Percentiles rank a stretch among this genome's conserved stretches.
phyloP scores from a whole-genome alignment of 2,329 filamentous ascomycete species.

The Setomelanomma holmii region DNA sequence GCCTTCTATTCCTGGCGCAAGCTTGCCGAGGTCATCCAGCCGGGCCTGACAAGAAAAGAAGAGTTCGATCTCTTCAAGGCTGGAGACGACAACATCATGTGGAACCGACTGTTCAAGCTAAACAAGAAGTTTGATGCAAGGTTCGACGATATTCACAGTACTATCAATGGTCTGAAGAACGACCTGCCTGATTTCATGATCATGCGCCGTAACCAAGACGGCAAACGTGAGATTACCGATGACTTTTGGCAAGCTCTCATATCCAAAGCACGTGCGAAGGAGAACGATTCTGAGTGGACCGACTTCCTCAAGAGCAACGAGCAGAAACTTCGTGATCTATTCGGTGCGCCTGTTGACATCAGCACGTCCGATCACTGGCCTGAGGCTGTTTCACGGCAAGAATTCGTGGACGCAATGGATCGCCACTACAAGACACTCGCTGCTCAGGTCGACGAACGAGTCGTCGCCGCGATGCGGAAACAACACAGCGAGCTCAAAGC shows the following conservation, averaged over 20 bases:
- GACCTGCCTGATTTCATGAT: constrained; percentile 64
- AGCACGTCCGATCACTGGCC: constrained; percentile 10
- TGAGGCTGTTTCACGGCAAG: constrained; percentile 53
- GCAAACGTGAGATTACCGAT: constrained; percentile 62
- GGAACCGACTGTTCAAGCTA: constrained; percentile 25
- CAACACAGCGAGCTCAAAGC: constrained; percentile 25
- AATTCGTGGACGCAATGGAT: constrained; percentile 54
- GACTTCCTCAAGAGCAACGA: constrained; percentile 62
- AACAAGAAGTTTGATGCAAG: constrained; percentile 14
- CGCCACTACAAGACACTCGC: constrained; percentile 29
- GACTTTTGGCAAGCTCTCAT: constrained; percentile 72
- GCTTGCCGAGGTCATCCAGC: constrained; percentile 23
- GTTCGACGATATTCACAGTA: constrained; percentile 19
- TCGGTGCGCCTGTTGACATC: constrained; percentile 14
- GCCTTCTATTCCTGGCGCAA: constrained; percentile 19
- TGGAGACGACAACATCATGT: constrained; percentile 18
- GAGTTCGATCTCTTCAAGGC: constrained; percentile 7
- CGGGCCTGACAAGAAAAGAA: too few species aligned
- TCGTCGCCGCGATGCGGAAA: constrained; percentile 24
- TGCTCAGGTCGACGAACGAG: constrained; percentile 30
- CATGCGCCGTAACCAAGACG: constrained; percentile 61
- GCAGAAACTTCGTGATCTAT: constrained; percentile 40
- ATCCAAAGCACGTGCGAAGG: constrained; percentile 60
- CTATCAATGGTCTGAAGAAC: constrained; percentile 24
- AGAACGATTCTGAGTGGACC: constrained; percentile 56